Evolutionary conservation across 1,284 basidiomycete species (phyloP).

Genomic region (Fomes fomentarius): DNA sequence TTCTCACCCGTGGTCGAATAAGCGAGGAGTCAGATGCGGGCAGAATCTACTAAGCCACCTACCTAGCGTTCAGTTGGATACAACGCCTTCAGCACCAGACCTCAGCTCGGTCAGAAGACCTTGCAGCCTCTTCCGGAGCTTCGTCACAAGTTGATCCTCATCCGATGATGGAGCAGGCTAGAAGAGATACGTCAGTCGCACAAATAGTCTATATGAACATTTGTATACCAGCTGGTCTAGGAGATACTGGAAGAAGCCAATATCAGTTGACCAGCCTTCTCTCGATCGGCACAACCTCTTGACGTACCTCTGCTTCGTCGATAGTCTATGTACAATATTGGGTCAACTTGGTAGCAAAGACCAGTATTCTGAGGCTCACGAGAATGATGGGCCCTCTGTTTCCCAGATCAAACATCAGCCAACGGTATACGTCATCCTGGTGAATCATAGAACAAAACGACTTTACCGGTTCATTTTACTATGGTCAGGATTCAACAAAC

Average conservation of each 20-base stretch:
- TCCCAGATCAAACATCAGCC: no score
- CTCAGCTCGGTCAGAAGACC: slow-evolving; percentile 31
- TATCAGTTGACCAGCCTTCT: no score
- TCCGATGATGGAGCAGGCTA: slow-evolving; percentile 32
- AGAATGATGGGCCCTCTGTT: slow-evolving; percentile 15
- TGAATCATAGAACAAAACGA: no score
- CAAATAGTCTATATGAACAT: background rate
- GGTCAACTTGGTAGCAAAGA: background rate
- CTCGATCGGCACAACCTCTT: no score
- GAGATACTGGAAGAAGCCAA: slow-evolving; percentile 25
- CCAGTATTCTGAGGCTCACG: background rate
- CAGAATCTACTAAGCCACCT: no score
- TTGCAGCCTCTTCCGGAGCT: slow-evolving; percentile 30
- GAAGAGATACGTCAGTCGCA: background rate
- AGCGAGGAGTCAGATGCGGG: no score
- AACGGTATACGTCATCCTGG: background rate
- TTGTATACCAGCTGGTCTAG: slow-evolving; percentile 32
- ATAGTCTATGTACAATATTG: slow-evolving; percentile 25
- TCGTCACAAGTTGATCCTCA: slow-evolving; percentile 30
- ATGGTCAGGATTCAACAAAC: background rate
- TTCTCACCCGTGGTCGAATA: no score
- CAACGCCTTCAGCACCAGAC: slow-evolving; percentile 29
- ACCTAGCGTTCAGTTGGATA: background rate
- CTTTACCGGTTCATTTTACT: background rate
- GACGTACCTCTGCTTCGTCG: slow-evolving; percentile 35